These are phyloP conservation scores for Suillus americanus DNA, from an alignment of 768 basidiomycete genomes.

Conservation along the genomic window DNA sequence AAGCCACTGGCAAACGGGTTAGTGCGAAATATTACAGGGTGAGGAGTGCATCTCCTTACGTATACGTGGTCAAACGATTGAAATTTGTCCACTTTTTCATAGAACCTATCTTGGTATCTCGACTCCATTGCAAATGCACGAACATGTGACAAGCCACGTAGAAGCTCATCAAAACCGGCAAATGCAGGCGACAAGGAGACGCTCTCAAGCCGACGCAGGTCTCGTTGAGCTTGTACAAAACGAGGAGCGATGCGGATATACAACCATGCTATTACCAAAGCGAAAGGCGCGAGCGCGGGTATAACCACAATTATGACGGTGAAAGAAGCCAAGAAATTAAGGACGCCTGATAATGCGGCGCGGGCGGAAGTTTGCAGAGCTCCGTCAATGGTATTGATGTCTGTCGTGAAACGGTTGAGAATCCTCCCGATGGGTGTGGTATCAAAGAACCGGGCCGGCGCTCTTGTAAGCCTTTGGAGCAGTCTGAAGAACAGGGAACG, in stretches of 20 bases:
- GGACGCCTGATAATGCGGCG: conserved; percentile 51
- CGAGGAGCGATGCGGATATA: conserved; percentile 63
- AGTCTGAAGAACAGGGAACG: conserved; percentile 57
- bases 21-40: neutral
- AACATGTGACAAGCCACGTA: conserved; percentile 65
- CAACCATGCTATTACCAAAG: conserved; percentile 65
- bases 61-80: conserved; percentile 73
- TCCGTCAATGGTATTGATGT: conserved; percentile 74
- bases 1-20: conserved; percentile 47
- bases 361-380: conserved; percentile 57
- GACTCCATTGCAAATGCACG: conserved; percentile 73
- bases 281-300: conserved; percentile 65
- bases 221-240: conserved; percentile 62
- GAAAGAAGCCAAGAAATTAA: conserved; percentile 66
- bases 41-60: conserved; percentile 41
- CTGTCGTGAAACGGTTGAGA: conserved; percentile 75
- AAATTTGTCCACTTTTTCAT: conserved; percentile 60
- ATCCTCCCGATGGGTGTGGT: conserved; percentile 75
- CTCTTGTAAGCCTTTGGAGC: conserved; percentile 54
- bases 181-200: conserved; percentile 71
- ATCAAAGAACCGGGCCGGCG: conserved; percentile 72
- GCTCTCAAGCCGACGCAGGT: conserved; percentile 66
- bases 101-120: conserved; percentile 64
- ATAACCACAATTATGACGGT: conserved; percentile 61
- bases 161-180: conserved; percentile 69